phyloP scores from a whole-genome alignment of 148 eudicot genomes.

The Vaccinium vitisidaea region DNA sequence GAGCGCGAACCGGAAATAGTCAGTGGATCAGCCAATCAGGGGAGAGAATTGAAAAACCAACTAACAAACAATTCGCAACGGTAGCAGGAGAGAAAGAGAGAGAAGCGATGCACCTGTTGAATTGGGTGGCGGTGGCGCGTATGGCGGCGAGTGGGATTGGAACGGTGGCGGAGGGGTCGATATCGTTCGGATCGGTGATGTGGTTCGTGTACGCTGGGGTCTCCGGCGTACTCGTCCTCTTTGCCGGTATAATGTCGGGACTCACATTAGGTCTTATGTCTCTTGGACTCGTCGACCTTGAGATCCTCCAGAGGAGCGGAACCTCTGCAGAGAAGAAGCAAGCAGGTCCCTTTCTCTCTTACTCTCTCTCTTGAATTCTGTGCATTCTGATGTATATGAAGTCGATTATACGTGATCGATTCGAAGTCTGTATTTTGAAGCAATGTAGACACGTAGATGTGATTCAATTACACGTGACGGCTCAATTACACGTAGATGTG shows the following conservation, averaged over 20 bases:
- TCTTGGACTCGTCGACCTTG: slow-evolving; percentile 76
- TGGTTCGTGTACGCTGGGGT: slow-evolving; percentile 66
- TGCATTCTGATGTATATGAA: not conserved
- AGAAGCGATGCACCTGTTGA: slow-evolving; percentile 39
- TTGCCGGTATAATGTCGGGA: slow-evolving; percentile 91
- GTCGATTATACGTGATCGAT: not conserved
- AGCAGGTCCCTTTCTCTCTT: not conserved
- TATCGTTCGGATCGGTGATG: slow-evolving; percentile 52
- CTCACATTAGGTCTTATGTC: slow-evolving; percentile 88
- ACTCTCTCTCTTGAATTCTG: not conserved
- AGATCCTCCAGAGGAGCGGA: slow-evolving; percentile 84
- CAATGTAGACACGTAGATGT: not conserved
- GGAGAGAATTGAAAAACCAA: not conserved
- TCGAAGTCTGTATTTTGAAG: not conserved
- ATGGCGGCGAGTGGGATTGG: slow-evolving; percentile 27
- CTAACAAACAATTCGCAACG: not conserved
- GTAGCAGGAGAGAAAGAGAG: not conserved
- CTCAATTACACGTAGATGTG: not conserved
- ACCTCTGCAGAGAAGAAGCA: slow-evolving; percentile 48
- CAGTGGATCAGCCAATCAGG: not conserved
- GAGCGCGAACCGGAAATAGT: not conserved
- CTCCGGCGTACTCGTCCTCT: slow-evolving; percentile 57
- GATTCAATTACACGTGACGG: not conserved
- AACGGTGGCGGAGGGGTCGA: slow-evolving; percentile 25
- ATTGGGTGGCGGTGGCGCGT: slow-evolving; percentile 37